Evolutionary conservation across 2,329 filamentous ascomycete species (phyloP).

Genomic region (Nectriaceae sp.): DNA sequence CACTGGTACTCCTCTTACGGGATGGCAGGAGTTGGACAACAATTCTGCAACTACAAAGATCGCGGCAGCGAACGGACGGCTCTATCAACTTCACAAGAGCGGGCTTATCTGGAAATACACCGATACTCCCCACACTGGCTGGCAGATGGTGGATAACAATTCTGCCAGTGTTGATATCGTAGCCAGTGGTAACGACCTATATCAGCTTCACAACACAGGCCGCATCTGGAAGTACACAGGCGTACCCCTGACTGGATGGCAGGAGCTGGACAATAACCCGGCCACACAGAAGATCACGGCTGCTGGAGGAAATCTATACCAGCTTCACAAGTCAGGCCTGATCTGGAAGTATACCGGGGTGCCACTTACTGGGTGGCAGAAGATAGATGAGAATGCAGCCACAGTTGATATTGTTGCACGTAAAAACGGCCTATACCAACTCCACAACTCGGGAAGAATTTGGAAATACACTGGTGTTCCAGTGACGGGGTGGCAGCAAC

Average conservation of each 20-base stretch:
- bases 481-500: slow-evolving; percentile 4
- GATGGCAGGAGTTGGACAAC: not conserved
- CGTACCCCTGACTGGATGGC: slow-evolving; percentile 4
- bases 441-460: slow-evolving; percentile 4
- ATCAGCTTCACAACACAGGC: slow-evolving; percentile 1
- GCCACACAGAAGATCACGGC: slow-evolving; percentile 5
- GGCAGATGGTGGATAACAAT: slow-evolving; percentile 6
- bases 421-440: slow-evolving; percentile 4
- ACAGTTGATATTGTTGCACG: slow-evolving; percentile 2
- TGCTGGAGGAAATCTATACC: slow-evolving; percentile 2
- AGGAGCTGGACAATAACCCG: slow-evolving; percentile 5
- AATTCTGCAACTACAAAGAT: not conserved
- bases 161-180: slow-evolving; percentile 1
- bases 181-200: slow-evolving; percentile 1
- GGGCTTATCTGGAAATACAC: not conserved
- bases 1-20: not conserved
- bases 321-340: slow-evolving; percentile 3
- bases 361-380: slow-evolving; percentile 3
- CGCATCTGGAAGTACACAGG: slow-evolving; percentile 7
- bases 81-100: not conserved
- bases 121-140: not conserved
- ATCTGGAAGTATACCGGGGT: slow-evolving; percentile 7
- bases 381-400: slow-evolving; percentile 1
- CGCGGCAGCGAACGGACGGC: not conserved
- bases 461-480: slow-evolving; percentile 7